phyloP scores from a whole-genome alignment of 164 flowering plant species.

The Santalum album region DNA sequence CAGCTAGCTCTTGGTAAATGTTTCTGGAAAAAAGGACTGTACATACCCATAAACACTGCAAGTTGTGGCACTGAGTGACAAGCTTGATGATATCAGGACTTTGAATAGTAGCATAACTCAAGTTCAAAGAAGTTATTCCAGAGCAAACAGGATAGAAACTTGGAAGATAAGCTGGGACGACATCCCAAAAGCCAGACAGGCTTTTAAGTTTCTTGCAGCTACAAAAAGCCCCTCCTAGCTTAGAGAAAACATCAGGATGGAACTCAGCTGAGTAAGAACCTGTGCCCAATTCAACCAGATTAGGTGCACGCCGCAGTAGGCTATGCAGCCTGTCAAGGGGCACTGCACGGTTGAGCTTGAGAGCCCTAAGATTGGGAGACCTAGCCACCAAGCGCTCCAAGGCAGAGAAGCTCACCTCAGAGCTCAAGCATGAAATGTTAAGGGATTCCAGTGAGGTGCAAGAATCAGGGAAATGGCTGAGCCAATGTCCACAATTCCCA shows the following conservation, averaged over 20 bases:
- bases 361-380: slow-evolving; percentile 65
- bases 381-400: slow-evolving; percentile 74
- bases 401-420: slow-evolving; percentile 64
- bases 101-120: slow-evolving; percentile 62
- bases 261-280: slow-evolving; percentile 61
- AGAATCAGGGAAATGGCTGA: slow-evolving; percentile 65
- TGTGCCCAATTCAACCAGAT: slow-evolving; percentile 75
- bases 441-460: slow-evolving; percentile 77
- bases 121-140: slow-evolving; percentile 59
- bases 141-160: slow-evolving; percentile 53
- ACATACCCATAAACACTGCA: slow-evolving; percentile 71
- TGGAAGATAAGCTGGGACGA: slow-evolving; percentile 50
- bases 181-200: slow-evolving; percentile 94
- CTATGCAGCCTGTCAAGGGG: slow-evolving; percentile 68
- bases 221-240: slow-evolving; percentile 51
- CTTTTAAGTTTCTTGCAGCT: slow-evolving; percentile 60
- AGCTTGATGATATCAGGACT: slow-evolving; percentile 58
- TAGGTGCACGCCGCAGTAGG: slow-evolving; percentile 62
- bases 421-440: slow-evolving; percentile 57
- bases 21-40: background rate
- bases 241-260: slow-evolving; percentile 48
- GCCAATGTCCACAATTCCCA: slow-evolving; percentile 59
- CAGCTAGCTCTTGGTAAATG: too few species aligned
- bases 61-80: slow-evolving; percentile 49
- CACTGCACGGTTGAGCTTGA: slow-evolving; percentile 67